Evolutionary conservation across 2,329 filamentous ascomycete species (phyloP).

Genomic region (Plectosphaerella plurivora): DNA sequence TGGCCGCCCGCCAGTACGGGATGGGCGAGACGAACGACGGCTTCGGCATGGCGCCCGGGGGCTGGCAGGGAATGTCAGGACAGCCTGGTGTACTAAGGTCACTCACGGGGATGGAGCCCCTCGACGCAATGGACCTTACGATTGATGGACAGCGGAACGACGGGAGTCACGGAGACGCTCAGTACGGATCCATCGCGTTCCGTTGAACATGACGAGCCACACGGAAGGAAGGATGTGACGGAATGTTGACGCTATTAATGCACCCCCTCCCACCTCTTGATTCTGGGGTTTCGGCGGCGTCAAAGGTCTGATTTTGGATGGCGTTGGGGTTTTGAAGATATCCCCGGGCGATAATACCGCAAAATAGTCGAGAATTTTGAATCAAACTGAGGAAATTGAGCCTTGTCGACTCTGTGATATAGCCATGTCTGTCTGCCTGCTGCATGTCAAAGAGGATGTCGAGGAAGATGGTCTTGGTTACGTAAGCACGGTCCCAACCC

Average conservation of each 20-base stretch:
- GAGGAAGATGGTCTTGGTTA: background rate
- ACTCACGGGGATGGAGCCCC: conserved; percentile 53
- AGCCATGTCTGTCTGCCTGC: too few relatives aligned
- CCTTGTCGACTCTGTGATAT: too few relatives aligned
- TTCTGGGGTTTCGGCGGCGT: too few relatives aligned
- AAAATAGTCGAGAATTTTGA: too few relatives aligned
- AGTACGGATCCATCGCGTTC: background rate
- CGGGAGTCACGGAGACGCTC: conserved; percentile 3
- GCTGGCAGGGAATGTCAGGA: conserved; percentile 38
- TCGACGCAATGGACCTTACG: conserved; percentile 58
- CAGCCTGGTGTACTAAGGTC: conserved; percentile 47
- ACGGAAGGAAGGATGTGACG: background rate
- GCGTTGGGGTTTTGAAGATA: too few relatives aligned
- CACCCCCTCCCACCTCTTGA: background rate
- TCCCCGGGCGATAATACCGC: too few relatives aligned
- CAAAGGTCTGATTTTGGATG: too few relatives aligned
- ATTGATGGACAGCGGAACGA: conserved; percentile 11
- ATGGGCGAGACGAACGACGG: conserved; percentile 30
- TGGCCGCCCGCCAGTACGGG: conserved; percentile 26
- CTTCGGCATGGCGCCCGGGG: conserved; percentile 35
- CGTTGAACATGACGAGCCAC: background rate
- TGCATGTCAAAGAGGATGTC: too few relatives aligned
- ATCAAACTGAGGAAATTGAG: too few relatives aligned
- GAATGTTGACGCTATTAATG: background rate
- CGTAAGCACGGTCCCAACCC: background rate